phyloP scores from a whole-genome alignment of 495 filamentous ascomycete genomes.

The Aspergillus baeticus region DNA sequence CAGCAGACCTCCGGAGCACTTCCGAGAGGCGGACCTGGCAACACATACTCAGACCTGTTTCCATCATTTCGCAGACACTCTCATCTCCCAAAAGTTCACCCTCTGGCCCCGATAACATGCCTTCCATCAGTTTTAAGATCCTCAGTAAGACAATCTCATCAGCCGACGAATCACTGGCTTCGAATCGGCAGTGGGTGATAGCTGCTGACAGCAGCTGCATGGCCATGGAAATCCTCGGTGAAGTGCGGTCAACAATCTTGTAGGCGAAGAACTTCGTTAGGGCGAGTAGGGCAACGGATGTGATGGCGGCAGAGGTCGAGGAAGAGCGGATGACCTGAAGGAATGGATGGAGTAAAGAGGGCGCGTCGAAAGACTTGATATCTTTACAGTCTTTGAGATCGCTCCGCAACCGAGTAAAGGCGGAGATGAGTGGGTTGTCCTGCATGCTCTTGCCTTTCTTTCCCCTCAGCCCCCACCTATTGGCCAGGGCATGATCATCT shows the following conservation, averaged over 20 bases:
- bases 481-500: constrained; percentile 55
- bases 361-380: constrained; percentile 85
- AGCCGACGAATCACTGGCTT: constrained; percentile 89
- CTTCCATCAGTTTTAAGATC: constrained; percentile 96
- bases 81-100: constrained; percentile 91
- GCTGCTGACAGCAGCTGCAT: constrained; percentile 95
- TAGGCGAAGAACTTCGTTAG: constrained; percentile 98
- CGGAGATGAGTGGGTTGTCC: constrained; percentile 95
- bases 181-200: constrained; percentile 96
- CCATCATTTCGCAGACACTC: constrained; percentile 99
- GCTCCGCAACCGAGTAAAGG: constrained; percentile 84
- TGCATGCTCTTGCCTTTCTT: constrained; percentile 98
- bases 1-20: constrained; percentile 83
- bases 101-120: constrained; percentile 90
- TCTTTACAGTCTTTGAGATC: constrained; percentile 94
- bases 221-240: constrained; percentile 79
- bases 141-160: constrained; percentile 93
- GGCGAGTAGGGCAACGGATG: constrained; percentile 88
- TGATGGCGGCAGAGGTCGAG: constrained; percentile 93
- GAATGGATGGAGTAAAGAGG: constrained; percentile 89
- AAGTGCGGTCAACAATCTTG: constrained; percentile 78
- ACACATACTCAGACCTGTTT: constrained; percentile 95
- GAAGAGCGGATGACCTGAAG: constrained; percentile 96
- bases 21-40: constrained; percentile 91
- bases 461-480: constrained; percentile 85